Conservation (phyloP, 495 filamentous ascomycete species). For the Pyronema omphalodes region DNA sequence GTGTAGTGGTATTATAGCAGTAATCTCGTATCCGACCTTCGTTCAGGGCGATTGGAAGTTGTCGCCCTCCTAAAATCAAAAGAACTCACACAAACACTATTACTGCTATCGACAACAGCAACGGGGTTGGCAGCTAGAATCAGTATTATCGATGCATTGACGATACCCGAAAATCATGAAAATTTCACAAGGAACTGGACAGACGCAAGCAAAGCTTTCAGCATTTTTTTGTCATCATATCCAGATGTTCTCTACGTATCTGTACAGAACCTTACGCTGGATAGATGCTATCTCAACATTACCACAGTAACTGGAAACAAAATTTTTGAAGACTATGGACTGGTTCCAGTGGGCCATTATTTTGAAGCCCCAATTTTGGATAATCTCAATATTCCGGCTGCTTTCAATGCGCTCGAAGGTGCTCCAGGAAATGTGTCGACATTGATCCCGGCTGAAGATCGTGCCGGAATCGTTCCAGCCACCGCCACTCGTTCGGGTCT, state of each 20-base stretch:
- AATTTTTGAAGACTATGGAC: neutral
- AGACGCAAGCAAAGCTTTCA: neutral
- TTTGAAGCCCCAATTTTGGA: slow-evolving; percentile 27
- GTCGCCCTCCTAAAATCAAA: slow-evolving; percentile 3
- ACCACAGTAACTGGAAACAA: neutral
- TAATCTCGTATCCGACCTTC: slow-evolving; percentile 5
- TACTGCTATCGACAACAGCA: slow-evolving; percentile 2
- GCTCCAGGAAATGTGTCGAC: slow-evolving; percentile 15
- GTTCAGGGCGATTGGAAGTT: slow-evolving; percentile 1
- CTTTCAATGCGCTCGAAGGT: slow-evolving; percentile 28
- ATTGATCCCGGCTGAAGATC: slow-evolving; percentile 30
- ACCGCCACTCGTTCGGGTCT: slow-evolving; percentile 25
- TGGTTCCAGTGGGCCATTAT: neutral
- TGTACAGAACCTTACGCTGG: slow-evolving; percentile 3
- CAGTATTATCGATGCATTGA: slow-evolving; percentile 3
- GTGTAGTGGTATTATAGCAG: slow-evolving; percentile 5
- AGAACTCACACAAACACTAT: slow-evolving; percentile 1
- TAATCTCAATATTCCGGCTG: slow-evolving; percentile 6
- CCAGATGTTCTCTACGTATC: slow-evolving; percentile 4
- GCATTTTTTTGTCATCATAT: slow-evolving; percentile 1
- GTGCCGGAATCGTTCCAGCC: neutral
- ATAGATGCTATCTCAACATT: slow-evolving; percentile 1
- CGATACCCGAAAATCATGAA: neutral
- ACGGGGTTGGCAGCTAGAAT: neutral
- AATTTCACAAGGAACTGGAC: slow-evolving; percentile 4